Conservation (phyloP, 768 basidiomycete species). For the Mycena haematopus region DNA sequence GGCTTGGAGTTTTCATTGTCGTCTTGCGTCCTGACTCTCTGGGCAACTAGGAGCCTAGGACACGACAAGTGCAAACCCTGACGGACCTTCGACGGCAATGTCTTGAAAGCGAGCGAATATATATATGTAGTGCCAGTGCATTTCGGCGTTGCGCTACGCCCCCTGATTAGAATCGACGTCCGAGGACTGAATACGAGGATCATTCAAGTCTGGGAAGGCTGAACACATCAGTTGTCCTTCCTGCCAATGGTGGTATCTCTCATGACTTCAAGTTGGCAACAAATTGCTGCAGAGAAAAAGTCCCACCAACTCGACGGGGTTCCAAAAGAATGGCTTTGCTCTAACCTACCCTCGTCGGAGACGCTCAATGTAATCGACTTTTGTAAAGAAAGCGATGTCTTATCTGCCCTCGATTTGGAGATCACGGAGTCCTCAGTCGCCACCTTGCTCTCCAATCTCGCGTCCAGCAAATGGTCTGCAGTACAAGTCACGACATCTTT, state of each 20-base stretch:
- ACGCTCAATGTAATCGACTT: conserved; percentile 59
- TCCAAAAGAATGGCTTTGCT: conserved; percentile 69
- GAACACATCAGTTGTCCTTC: too few species aligned
- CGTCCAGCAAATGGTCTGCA: conserved; percentile 60
- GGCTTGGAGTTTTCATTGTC: too few species aligned
- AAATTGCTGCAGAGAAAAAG: conserved; percentile 61
- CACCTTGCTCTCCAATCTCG: conserved; percentile 59
- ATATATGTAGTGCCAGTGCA: too few species aligned
- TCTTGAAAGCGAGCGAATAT: too few species aligned
- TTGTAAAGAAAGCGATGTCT: conserved; percentile 61
- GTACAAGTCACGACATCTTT: conserved; percentile 77
- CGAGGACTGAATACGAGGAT: too few species aligned
- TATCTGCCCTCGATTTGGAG: conserved; percentile 57
- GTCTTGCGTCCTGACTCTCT: too few species aligned
- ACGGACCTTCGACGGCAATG: too few species aligned
- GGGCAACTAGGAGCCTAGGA: too few species aligned
- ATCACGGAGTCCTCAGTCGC: conserved; percentile 53
- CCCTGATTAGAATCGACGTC: too few species aligned
- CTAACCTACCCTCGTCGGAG: conserved; percentile 50
- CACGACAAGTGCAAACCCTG: too few species aligned
- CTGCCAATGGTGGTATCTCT: neutral
- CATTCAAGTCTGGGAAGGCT: too few species aligned
- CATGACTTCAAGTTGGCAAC: conserved; percentile 56
- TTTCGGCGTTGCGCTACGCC: too few species aligned
- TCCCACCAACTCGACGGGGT: conserved; percentile 58